Percentiles rank a stretch among this genome's conserved stretches.
phyloP scores from a whole-genome alignment of 495 filamentous ascomycete species.

The Penicillium riverlandense region DNA sequence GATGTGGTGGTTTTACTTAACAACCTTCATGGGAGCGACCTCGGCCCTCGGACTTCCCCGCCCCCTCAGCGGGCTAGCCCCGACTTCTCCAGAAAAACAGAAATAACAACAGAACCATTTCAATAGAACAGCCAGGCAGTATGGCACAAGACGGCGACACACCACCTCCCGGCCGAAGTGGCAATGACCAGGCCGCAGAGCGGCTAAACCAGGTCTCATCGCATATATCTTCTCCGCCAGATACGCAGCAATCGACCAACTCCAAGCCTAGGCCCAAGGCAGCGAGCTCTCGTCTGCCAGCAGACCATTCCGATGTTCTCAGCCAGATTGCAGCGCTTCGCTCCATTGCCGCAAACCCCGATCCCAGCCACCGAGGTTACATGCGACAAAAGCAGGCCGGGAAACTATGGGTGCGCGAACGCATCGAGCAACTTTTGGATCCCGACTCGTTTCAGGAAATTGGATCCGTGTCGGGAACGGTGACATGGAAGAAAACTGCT shows the following conservation, averaged over 20 bases:
- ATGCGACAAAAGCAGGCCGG: slow-evolving; percentile 54
- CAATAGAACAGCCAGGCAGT: not conserved
- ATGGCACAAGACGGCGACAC: slow-evolving; percentile 12
- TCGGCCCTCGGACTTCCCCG: slow-evolving; percentile 10
- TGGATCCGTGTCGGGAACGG: slow-evolving; percentile 51
- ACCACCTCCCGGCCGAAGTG: slow-evolving; percentile 3
- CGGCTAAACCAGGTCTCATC: slow-evolving; percentile 30
- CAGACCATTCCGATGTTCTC: slow-evolving; percentile 56
- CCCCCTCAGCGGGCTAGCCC: slow-evolving; percentile 5
- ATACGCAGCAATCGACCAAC: slow-evolving; percentile 4
- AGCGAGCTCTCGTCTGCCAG: slow-evolving; percentile 31
- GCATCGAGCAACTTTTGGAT: slow-evolving; percentile 50
- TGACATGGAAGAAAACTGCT: slow-evolving; percentile 46
- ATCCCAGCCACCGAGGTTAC: slow-evolving; percentile 47
- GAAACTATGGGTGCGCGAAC: slow-evolving; percentile 59
- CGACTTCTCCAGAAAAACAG: not conserved
- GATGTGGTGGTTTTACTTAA: slow-evolving; percentile 1
- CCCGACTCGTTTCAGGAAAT: slow-evolving; percentile 47
- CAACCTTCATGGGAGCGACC: slow-evolving; percentile 1
- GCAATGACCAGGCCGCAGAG: slow-evolving; percentile 18
- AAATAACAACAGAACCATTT: not conserved
- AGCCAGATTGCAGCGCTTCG: slow-evolving; percentile 42
- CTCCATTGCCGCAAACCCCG: slow-evolving; percentile 44
- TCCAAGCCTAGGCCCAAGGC: slow-evolving; percentile 13
- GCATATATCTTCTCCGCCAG: slow-evolving; percentile 18